Evolutionary conservation across 208 protist genomes (phyloP), one percentile per base, ranked within the genome.

Genomic region (Kentomonas sorsogonicus): DNA sequence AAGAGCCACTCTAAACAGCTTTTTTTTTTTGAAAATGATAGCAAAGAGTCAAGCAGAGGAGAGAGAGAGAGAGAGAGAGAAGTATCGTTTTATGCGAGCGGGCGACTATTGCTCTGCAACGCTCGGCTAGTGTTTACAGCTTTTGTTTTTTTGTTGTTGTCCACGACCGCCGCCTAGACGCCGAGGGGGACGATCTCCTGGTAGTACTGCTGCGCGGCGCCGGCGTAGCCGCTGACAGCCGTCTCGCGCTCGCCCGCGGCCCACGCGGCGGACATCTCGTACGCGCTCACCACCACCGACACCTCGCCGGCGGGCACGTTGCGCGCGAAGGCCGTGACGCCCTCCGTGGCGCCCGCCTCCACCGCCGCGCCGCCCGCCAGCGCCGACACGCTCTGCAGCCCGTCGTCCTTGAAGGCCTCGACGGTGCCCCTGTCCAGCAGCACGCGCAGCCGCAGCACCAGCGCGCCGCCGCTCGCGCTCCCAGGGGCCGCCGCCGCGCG

Each of bases 361-460:
- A n/a, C n/a, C n/a, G n/a, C n/a, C n/a, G n/a, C n/a, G n/a, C n/a
- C n/a, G n/a, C n/a, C n/a, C n/a, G n/a, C n/a, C n/a, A n/a, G n/a
- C n/a, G n/a, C n/a, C n/a, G n/a, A n/a, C n/a, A n/a, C n/a, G n/a
- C n/a, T n/a, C 60, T 74, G 57, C 43, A 66, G 43, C 3, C 60
- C 66, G 30, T 64, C 60, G 55, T 77, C 54, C 54, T 70, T 61
- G 59, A 71, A 60, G 31, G 77, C 46, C 53, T 76, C 60, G 15
- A 68, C 57, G 10, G 60, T 55, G 50, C 59, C 66, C 40, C 57
- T 47, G 48, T 72, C 66, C 25, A 72, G 47, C 25, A 61, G 62
- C 22, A 66, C 22, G 53, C 62, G 66, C 39, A 72, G 48, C 47
- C n/a, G n/a, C n/a, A n/a, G n/a, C n/a, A n/a, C n/a, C n/a, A n/a